phyloP scores from a whole-genome alignment of 108 stramenopile species.

The Cyclotella kingstonii region DNA sequence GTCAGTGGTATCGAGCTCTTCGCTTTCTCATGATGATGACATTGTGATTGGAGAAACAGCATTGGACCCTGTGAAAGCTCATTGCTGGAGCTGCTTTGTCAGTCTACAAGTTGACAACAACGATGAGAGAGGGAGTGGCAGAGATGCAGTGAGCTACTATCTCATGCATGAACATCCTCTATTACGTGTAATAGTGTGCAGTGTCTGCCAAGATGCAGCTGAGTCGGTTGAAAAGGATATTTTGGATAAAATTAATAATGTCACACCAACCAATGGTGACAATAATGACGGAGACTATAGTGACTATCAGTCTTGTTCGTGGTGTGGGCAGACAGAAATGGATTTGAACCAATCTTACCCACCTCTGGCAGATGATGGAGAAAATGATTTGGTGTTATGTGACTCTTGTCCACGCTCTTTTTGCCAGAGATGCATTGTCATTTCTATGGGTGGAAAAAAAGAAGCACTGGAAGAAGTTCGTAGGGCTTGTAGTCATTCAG shows the following conservation, averaged over 20 bases:
- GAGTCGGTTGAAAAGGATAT: constrained; percentile 33
- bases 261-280: neutral
- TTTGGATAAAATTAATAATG: constrained; percentile 4
- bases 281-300: constrained; percentile 4
- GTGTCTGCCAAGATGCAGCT: constrained; percentile 48
- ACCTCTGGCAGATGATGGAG: constrained; percentile 1
- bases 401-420: constrained; percentile 51
- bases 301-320: constrained; percentile 30
- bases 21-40: no score
- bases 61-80: neutral
- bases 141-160: constrained; percentile 11
- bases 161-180: constrained; percentile 55
- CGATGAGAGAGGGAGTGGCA: no score
- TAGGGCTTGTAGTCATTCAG: neutral
- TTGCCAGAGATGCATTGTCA: constrained; percentile 36
- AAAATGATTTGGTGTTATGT: constrained; percentile 39
- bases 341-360: constrained; percentile 6
- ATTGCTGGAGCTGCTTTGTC: constrained; percentile 30
- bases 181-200: constrained; percentile 47
- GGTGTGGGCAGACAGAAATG: constrained; percentile 27
- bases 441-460: constrained; percentile 20
- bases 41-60: no score
- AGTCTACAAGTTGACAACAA: neutral
- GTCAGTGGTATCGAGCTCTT: no score
- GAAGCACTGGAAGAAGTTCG: constrained; percentile 14